These are phyloP conservation scores for Venturia asperata DNA, from an alignment of 2,329 filamentous ascomycete genomes.

Conservation along the genomic window DNA sequence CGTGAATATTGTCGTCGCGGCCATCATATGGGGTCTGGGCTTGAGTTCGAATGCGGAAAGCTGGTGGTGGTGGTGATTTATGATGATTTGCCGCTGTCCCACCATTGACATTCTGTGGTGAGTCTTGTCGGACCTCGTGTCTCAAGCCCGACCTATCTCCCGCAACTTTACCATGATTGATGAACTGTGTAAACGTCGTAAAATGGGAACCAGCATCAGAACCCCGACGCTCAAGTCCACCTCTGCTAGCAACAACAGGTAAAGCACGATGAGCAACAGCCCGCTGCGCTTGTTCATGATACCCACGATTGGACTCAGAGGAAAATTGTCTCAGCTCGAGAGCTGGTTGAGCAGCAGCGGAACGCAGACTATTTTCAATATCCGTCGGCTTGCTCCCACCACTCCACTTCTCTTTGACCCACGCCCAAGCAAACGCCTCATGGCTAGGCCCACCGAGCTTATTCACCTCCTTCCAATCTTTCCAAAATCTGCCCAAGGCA, in stretches of 20 bases:
- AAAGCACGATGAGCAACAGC: not conserved
- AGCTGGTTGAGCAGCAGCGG: not conserved
- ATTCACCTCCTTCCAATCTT: constrained; percentile 2
- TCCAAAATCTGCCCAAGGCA: not conserved
- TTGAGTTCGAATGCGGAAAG: not conserved
- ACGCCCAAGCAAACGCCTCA: not conserved
- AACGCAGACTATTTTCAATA: not conserved
- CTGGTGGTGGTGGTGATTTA: not conserved
- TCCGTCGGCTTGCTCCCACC: not conserved
- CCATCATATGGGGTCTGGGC: not conserved
- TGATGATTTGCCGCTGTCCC: not conserved
- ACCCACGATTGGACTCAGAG: not conserved
- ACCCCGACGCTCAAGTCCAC: not conserved
- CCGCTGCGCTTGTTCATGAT: not conserved
- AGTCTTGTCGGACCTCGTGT: not conserved
- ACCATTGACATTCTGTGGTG: not conserved
- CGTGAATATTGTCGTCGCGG: not conserved
- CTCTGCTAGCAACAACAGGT: not conserved
- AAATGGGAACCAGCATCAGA: not conserved
- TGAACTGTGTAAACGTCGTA: not conserved
- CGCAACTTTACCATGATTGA: not conserved
- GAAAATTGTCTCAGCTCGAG: not conserved
- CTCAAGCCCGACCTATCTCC: not conserved
- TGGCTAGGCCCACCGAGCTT: constrained; percentile 1
- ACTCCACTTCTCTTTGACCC: not conserved